Conservation (phyloP, 2,329 filamentous ascomycete genomes). For the Ampelomyces quisqualis region DNA sequence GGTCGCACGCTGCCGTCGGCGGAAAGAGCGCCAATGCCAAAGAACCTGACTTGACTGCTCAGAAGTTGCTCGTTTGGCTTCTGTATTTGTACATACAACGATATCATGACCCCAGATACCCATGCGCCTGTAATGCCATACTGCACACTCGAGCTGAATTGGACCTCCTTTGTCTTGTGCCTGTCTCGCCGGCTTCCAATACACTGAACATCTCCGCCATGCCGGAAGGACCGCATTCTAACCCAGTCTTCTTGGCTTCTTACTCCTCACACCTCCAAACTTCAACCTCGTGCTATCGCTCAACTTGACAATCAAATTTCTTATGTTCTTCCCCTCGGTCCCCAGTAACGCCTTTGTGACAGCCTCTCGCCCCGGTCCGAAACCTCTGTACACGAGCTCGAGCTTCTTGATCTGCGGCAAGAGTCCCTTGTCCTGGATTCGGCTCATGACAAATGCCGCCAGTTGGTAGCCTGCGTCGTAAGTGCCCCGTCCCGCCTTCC, state of each 20-base stretch:
- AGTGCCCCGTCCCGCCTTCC: slow-evolving; percentile 72
- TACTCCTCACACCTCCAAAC: slow-evolving; percentile 90
- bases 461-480: slow-evolving; percentile 95
- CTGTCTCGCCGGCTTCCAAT: too few relatives aligned
- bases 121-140: slow-evolving; percentile 24
- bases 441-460: slow-evolving; percentile 76
- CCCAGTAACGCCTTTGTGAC: slow-evolving; percentile 87
- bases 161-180: neutral
- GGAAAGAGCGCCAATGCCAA: slow-evolving; percentile 49
- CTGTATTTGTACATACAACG: slow-evolving; percentile 7
- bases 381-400: slow-evolving; percentile 81
- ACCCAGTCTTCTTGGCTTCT: slow-evolving; percentile 77
- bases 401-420: slow-evolving; percentile 72
- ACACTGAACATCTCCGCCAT: too few relatives aligned
- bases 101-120: slow-evolving; percentile 11
- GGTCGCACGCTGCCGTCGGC: slow-evolving; percentile 47
- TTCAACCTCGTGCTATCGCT: slow-evolving; percentile 87
- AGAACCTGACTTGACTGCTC: slow-evolving; percentile 37
- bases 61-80: slow-evolving; percentile 5
- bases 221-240: too few relatives aligned
- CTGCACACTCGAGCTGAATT: slow-evolving; percentile 15
- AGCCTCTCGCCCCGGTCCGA: slow-evolving; percentile 83
- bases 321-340: slow-evolving; percentile 74
- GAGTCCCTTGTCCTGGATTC: slow-evolving; percentile 79
- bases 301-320: slow-evolving; percentile 74